Percentiles rank a stretch among this genome's conserved stretches.
Conservation (phyloP, 1,284 basidiomycete genomes). For the Heterobasidion occidentale region DNA sequence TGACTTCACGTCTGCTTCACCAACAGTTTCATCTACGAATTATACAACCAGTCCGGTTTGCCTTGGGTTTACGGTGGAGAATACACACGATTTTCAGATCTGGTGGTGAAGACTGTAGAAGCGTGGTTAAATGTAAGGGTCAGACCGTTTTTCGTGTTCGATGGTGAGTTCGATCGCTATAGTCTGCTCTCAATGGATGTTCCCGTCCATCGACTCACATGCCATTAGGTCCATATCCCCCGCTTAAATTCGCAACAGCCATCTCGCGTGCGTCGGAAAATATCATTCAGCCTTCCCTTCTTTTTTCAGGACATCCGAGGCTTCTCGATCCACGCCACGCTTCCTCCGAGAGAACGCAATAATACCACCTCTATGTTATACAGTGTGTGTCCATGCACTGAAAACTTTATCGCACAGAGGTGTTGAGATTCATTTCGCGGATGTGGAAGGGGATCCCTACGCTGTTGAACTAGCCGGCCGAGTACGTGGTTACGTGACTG, state of each 20-base stretch:
- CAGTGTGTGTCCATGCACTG: slow-evolving; percentile 58
- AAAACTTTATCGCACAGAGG: slow-evolving; percentile 33
- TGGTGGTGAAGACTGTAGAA: slow-evolving; percentile 46
- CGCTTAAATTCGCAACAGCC: slow-evolving; percentile 68
- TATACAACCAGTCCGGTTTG: slow-evolving; percentile 55
- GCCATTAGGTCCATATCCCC: slow-evolving; percentile 57
- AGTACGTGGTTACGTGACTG: slow-evolving; percentile 68
- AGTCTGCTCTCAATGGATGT: neutral
- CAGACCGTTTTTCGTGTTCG: slow-evolving; percentile 82
- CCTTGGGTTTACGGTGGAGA: slow-evolving; percentile 88
- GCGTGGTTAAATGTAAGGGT: slow-evolving; percentile 74
- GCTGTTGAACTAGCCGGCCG: slow-evolving; percentile 78
- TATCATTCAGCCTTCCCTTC: slow-evolving; percentile 52
- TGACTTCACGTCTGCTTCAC: slow-evolving; percentile 3
- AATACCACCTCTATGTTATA: slow-evolving; percentile 64
- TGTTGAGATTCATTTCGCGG: slow-evolving; percentile 62
- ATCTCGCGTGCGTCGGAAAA: slow-evolving; percentile 52
- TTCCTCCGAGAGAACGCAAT: slow-evolving; percentile 71
- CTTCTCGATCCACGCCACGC: slow-evolving; percentile 60
- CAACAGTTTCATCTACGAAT: slow-evolving; percentile 69
- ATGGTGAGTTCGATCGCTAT: slow-evolving; percentile 56
- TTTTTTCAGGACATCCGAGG: slow-evolving; percentile 78
- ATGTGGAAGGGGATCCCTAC: slow-evolving; percentile 83
- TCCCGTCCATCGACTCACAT: slow-evolving; percentile 1
- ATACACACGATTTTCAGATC: slow-evolving; percentile 50